Conservation (phyloP, 176 grass and related monocot species). For the Phyllostachys edulis region DNA sequence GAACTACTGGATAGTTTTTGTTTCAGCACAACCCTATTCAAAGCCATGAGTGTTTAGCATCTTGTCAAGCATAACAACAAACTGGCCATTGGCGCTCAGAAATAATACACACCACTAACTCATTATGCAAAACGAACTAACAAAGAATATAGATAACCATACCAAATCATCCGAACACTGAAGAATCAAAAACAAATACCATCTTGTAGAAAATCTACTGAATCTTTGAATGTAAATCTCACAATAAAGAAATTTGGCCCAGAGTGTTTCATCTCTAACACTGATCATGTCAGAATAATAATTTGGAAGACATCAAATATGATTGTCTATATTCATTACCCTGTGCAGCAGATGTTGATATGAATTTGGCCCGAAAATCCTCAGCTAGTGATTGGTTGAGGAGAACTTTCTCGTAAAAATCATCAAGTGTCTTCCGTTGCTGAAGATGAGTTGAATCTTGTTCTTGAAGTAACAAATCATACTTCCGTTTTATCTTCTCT, state of each 20-base stretch:
- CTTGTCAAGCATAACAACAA: not conserved
- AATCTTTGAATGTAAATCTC: not conserved
- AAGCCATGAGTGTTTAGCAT: not conserved
- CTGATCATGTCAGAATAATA: constrained; percentile 26
- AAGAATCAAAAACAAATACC: not conserved
- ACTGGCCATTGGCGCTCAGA: not conserved
- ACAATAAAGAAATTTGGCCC: not conserved
- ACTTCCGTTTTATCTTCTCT: constrained; percentile 66
- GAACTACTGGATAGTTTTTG: not conserved
- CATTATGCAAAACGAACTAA: not conserved
- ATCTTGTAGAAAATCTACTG: not conserved
- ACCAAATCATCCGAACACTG: not conserved
- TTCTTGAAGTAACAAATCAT: constrained; percentile 67
- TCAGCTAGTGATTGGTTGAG: constrained; percentile 82
- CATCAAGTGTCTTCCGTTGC: constrained; percentile 52
- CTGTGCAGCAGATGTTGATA: constrained; percentile 50
- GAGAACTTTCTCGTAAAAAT: constrained; percentile 63
- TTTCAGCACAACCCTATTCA: not conserved
- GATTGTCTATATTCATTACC: constrained; percentile 33
- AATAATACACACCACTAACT: not conserved
- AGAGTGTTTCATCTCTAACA: not conserved
- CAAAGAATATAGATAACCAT: not conserved
- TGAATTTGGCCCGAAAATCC: constrained; percentile 88
- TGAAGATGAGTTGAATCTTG: constrained; percentile 54
- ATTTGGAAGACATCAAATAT: constrained; percentile 15